phyloP scores from a whole-genome alignment of 192 early-diverging fungal species.

The Irineochytrium annulatum region DNA sequence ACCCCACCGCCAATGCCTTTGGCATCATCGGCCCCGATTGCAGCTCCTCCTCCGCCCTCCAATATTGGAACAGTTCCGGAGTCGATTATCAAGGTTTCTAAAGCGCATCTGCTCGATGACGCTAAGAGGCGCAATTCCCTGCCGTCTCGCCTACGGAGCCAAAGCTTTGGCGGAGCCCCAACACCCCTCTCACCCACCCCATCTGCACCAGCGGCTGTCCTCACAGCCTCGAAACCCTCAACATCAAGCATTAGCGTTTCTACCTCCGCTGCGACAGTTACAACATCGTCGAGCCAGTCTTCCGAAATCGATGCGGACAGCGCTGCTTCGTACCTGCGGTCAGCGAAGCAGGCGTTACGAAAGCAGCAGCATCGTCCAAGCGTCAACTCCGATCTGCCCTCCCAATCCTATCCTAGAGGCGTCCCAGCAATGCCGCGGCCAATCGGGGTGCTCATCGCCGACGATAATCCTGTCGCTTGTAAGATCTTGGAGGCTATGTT shows the following conservation, averaged over 20 bases:
- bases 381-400: background rate
- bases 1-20: background rate
- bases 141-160: slow-evolving; percentile 32
- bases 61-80: background rate
- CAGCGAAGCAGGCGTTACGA: background rate
- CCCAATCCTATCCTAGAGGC: background rate
- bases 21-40: background rate
- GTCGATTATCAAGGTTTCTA: background rate
- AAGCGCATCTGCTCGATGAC: slow-evolving; percentile 15
- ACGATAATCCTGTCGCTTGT: slow-evolving; percentile 85
- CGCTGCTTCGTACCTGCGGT: background rate
- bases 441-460: slow-evolving; percentile 69
- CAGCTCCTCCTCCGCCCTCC: background rate
- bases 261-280: too few relatives aligned
- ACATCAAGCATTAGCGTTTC: too few relatives aligned
- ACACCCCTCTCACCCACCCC: slow-evolving; percentile 11
- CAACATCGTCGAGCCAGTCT: background rate
- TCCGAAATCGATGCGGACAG: background rate
- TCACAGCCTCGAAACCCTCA: too few relatives aligned
- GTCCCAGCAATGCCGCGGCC: background rate
- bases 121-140: slow-evolving; percentile 33
- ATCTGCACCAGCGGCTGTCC: slow-evolving; percentile 16
- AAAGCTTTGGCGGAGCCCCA: slow-evolving; percentile 25
- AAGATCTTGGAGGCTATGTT: slow-evolving; percentile 92
- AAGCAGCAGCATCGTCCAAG: background rate